phyloP scores from a whole-genome alignment of 1,139 yeast species.

The Kodamaea suecica region DNA sequence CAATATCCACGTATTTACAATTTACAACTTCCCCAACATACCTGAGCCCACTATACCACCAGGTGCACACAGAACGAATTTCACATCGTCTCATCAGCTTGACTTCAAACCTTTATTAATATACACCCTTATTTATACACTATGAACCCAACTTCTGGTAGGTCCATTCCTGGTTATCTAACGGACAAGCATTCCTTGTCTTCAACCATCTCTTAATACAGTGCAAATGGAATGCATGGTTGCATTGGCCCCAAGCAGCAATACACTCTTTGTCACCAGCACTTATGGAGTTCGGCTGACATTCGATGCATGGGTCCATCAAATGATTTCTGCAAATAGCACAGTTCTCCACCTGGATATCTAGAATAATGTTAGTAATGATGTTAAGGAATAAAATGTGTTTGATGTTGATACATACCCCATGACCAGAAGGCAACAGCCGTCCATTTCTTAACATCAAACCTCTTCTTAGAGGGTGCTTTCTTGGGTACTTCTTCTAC shows the following conservation, averaged over 20 bases:
- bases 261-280: slow-evolving; percentile 77
- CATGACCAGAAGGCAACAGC: slow-evolving; percentile 99
- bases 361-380: slow-evolving; percentile 30
- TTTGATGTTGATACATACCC: slow-evolving; percentile 51
- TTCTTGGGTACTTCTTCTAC: slow-evolving; percentile 16
- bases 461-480: slow-evolving; percentile 26
- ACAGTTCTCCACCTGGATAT: slow-evolving; percentile 91
- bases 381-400: not conserved
- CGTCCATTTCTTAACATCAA: slow-evolving; percentile 73
- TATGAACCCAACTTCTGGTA: slow-evolving; percentile 70
- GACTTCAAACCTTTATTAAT: not conserved
- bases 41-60: too few species aligned
- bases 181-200: slow-evolving; percentile 96
- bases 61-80: too few species aligned
- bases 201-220: slow-evolving; percentile 96
- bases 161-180: slow-evolving; percentile 93
- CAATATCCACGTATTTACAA: too few species aligned
- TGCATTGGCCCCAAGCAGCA: slow-evolving; percentile 97
- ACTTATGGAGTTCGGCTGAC: slow-evolving; percentile 78
- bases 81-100: too few species aligned
- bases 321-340: slow-evolving; percentile 97
- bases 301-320: slow-evolving; percentile 98
- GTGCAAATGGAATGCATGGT: slow-evolving; percentile 92
- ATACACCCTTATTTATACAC: not conserved
- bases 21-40: too few species aligned